Evolutionary conservation across 1,284 basidiomycete species (phyloP).

Genomic region (Farysia itapuensis): DNA sequence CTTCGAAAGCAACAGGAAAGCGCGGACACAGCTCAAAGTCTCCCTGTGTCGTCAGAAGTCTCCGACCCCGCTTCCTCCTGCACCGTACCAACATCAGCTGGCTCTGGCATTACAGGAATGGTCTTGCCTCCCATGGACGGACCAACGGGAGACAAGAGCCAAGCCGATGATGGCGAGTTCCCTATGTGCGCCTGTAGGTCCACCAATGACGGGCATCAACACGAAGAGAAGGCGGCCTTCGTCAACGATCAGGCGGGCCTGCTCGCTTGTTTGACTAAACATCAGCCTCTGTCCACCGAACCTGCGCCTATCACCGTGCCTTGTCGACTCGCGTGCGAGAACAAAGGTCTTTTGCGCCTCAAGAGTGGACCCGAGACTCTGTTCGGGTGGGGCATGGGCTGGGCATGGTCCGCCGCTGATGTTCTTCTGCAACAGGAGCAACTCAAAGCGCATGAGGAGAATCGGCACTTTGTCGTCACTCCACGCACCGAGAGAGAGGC

Average conservation of each 20-base stretch:
- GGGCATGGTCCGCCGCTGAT: constrained; percentile 52
- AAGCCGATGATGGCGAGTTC: background rate
- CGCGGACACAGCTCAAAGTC: background rate
- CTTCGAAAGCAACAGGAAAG: background rate
- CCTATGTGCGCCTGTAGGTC: constrained; percentile 23
- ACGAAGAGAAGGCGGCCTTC: background rate
- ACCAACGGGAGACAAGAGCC: no score
- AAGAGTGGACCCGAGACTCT: constrained; percentile 49
- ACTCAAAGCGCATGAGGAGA: constrained; percentile 18
- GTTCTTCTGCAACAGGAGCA: constrained; percentile 20
- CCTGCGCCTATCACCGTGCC: constrained; percentile 20
- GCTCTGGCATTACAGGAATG: constrained; percentile 6
- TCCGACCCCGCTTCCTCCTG: constrained; percentile 3
- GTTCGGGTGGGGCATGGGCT: constrained; percentile 57
- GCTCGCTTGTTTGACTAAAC: constrained; percentile 10
- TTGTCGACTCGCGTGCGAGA: constrained; percentile 24
- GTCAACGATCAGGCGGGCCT: background rate
- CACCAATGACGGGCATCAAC: constrained; percentile 4
- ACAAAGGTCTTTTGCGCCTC: constrained; percentile 38
- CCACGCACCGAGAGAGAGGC: constrained; percentile 43
- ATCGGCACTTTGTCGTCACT: constrained; percentile 10
- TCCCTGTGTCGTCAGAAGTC: background rate
- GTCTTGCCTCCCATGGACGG: constrained; percentile 9
- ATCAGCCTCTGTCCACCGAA: constrained; percentile 18
- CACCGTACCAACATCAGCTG: background rate